Evolutionary conservation across 2,329 filamentous ascomycete genomes (phyloP), one percentile per base, ranked within the genome.

Genomic region (Exophiala sideris): DNA sequence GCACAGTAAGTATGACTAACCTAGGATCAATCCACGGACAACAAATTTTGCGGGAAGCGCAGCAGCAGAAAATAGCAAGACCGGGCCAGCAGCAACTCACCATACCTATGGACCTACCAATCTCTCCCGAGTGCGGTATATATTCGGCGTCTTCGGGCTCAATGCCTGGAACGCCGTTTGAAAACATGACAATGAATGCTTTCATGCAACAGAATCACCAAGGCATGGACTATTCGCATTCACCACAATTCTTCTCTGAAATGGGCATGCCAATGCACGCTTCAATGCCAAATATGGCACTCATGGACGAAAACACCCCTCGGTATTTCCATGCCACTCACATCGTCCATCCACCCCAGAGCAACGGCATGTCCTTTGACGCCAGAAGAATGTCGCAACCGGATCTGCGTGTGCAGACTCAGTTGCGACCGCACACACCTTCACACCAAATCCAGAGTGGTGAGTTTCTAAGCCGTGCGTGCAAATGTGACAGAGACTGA

Each of bases 21-120:
- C 76, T 76, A 80, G 73, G 77, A 77, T 58, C 64, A 67, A 77
- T 75, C 73, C 72, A 80, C 76, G 76, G 77, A 81, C 88, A 91
- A 82, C 87, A 90, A 82, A 80, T 84, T 76, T 82, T 90, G 85
- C 87, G 86, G 86, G 88, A 89, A 88, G 82, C 87, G 85, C 89
- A 92, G 83, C 84, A 89, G 85, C 88, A 91, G 79, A 84, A 83
- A 82, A 81, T 84, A 81, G 82, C 83, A 82, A 85, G 88, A 84
- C 87, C 87, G 83, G 86, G 87, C 81, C 79, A 72, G 67, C 70
- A 74, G 57, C 68, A 67, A 59, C 66, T 44, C 9, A 53, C 61
- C 41, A 58, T 52, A 48, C 54, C 53, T 44, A 45, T 60, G 16
- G 54, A 56, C 71, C 62, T 72, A 70, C 63, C 71, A 72, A 60